Evolutionary conservation across 2,329 filamentous ascomycete species (phyloP).

Genomic region (Plectosphaerella cucumerina): DNA sequence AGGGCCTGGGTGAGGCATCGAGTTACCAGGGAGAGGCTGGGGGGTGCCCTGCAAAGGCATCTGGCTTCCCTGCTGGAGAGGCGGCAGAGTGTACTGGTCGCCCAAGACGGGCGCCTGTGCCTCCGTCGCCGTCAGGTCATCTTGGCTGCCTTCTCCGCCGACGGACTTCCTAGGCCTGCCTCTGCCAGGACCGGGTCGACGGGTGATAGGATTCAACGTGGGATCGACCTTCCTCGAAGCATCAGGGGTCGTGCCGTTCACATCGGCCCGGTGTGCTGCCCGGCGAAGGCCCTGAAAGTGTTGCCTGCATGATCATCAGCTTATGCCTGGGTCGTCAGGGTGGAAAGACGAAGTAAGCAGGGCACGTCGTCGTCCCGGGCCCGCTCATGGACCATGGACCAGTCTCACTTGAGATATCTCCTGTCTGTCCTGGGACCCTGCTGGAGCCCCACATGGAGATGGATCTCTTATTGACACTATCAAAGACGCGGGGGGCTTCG

Average conservation of each 20-base stretch:
- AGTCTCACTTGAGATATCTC: background rate
- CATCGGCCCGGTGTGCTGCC: constrained; percentile 49
- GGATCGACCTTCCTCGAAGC: constrained; percentile 41
- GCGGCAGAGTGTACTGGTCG: constrained; percentile 1
- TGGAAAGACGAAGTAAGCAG: too few species aligned
- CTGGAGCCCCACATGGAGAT: background rate
- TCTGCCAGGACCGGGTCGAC: constrained; percentile 54
- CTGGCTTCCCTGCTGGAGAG: too few species aligned
- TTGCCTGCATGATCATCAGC: constrained; percentile 37
- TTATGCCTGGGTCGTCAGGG: background rate
- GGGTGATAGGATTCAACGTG: constrained; percentile 54
- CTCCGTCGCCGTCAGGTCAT: constrained; percentile 1
- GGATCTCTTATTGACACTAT: background rate
- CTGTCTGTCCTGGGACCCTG: background rate
- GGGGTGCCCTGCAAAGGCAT: background rate
- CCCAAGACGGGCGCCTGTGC: background rate
- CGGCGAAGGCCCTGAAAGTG: constrained; percentile 57
- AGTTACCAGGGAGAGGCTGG: background rate
- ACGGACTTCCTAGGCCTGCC: constrained; percentile 47
- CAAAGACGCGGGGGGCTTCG: background rate
- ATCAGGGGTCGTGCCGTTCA: constrained; percentile 27
- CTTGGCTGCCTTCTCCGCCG: constrained; percentile 6
- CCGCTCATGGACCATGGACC: background rate
- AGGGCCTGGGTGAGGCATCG: background rate
- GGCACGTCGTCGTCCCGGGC: background rate